Conservation (phyloP, 1,284 basidiomycete genomes). For the Ustilago hordei region DNA sequence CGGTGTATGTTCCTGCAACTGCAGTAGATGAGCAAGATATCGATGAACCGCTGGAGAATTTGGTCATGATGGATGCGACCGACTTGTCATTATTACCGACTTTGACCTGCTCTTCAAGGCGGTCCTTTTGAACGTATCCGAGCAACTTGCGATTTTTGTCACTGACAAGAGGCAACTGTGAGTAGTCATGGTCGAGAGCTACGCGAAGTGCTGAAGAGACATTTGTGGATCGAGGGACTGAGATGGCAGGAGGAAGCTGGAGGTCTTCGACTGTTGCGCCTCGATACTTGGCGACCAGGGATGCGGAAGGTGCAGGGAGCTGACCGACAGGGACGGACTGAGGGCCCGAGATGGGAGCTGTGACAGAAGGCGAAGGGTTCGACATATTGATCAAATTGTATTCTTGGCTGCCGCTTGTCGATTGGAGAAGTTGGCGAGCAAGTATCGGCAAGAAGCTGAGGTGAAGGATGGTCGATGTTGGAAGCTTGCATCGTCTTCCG, state of each 20-base stretch:
- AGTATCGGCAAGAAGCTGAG: background rate
- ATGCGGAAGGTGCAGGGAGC: conserved; percentile 48
- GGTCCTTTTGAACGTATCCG: conserved; percentile 64
- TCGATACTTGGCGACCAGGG: conserved; percentile 55
- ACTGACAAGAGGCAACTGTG: conserved; percentile 59
- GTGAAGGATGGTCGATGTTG: background rate
- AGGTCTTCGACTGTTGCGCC: conserved; percentile 64
- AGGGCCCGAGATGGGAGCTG: conserved; percentile 59
- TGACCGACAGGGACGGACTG: conserved; percentile 49
- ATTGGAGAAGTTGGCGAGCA: background rate
- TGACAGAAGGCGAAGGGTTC: conserved; percentile 35
- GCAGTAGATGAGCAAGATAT: conserved; percentile 22
- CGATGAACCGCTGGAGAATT: conserved; percentile 46
- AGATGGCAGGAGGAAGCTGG: conserved; percentile 63
- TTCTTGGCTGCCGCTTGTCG: background rate
- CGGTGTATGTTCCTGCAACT: conserved; percentile 48
- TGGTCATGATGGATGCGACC: conserved; percentile 56
- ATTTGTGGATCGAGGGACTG: conserved; percentile 49
- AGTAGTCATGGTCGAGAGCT: conserved; percentile 65
- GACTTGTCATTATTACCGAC: conserved; percentile 40
- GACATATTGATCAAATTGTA: conserved; percentile 19
- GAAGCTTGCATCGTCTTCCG: background rate
- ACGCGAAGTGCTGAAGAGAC: conserved; percentile 51
- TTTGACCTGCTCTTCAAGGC: conserved; percentile 49
- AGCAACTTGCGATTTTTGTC: conserved; percentile 56